phyloP scores from a whole-genome alignment of 805 yeast species.

The Barnettozyma sucrosica region DNA sequence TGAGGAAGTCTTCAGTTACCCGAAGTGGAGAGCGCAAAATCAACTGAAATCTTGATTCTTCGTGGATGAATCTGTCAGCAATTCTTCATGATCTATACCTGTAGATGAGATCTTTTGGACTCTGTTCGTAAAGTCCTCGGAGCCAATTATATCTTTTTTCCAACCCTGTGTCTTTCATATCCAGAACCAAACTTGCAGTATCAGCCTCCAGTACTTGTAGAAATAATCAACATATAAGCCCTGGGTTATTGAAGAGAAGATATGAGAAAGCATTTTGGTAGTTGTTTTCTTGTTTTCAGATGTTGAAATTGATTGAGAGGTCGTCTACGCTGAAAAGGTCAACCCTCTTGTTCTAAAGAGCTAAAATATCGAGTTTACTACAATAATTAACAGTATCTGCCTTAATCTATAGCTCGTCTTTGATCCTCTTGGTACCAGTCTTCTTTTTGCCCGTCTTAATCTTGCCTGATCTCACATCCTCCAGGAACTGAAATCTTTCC shows the following conservation, averaged over 20 bases:
- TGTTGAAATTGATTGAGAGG: no score
- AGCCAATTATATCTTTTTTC: slow-evolving; percentile 15
- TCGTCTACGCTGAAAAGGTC: no score
- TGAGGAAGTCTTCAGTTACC: slow-evolving; percentile 9
- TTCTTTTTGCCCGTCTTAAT: slow-evolving; percentile 17
- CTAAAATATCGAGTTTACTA: no score
- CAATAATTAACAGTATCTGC: no score
- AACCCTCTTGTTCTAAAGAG: no score
- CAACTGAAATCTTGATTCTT: not conserved
- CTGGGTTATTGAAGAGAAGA: no score
- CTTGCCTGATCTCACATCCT: slow-evolving; percentile 24
- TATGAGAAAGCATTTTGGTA: no score
- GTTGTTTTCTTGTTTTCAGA: no score
- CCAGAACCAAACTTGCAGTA: no score
- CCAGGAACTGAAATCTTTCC: slow-evolving; percentile 12
- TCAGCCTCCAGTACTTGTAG: no score
- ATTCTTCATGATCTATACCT: not conserved
- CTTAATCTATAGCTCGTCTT: slow-evolving; percentile 15
- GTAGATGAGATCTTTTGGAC: not conserved
- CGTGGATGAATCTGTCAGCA: not conserved
- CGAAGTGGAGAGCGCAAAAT: not conserved
- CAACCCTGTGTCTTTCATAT: slow-evolving; percentile 30
- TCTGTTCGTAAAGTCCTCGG: not conserved
- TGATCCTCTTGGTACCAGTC: slow-evolving; percentile 2
- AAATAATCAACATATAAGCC: no score